Conservation (phyloP, 1,284 basidiomycete species). For the Cerioporus squamosus region DNA sequence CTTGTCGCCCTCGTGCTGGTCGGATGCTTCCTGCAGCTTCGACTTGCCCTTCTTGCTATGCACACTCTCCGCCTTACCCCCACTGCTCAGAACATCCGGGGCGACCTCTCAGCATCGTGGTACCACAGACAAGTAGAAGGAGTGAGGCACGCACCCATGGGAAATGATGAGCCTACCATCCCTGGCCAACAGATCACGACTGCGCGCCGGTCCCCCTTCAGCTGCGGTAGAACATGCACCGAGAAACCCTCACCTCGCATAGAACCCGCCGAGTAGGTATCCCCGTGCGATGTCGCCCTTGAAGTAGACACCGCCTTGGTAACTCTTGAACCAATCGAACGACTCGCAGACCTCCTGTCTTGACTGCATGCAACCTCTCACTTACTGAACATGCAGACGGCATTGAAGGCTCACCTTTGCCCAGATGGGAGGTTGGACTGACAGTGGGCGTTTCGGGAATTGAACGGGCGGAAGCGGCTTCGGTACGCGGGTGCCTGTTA, state of each 20-base stretch:
- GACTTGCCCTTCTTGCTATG: slow-evolving; percentile 44
- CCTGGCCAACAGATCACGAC: slow-evolving; percentile 68
- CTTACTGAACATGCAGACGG: background rate
- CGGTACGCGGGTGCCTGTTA: background rate
- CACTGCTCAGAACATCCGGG: slow-evolving; percentile 41
- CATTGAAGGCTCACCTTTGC: slow-evolving; percentile 35
- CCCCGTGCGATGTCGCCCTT: slow-evolving; percentile 65
- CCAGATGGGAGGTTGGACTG: slow-evolving; percentile 36
- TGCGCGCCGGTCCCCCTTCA: slow-evolving; percentile 40
- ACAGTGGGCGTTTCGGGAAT: slow-evolving; percentile 10
- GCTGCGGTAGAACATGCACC: background rate
- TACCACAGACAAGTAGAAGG: background rate
- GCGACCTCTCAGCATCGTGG: background rate
- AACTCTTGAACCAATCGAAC: slow-evolving; percentile 73
- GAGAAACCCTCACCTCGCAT: slow-evolving; percentile 54
- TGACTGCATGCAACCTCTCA: slow-evolving; percentile 47
- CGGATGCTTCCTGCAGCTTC: slow-evolving; percentile 48
- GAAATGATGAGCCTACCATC: slow-evolving; percentile 74
- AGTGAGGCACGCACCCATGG: slow-evolving; percentile 60
- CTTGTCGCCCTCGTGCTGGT: slow-evolving; percentile 67
- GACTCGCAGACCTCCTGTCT: slow-evolving; percentile 82
- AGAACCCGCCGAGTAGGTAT: slow-evolving; percentile 72
- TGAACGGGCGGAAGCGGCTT: background rate
- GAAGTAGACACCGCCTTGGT: slow-evolving; percentile 79
- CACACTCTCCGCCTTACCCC: slow-evolving; percentile 67